Conservation (phyloP, 2,329 filamentous ascomycete genomes). For the Dactylonectria macrodidyma region DNA sequence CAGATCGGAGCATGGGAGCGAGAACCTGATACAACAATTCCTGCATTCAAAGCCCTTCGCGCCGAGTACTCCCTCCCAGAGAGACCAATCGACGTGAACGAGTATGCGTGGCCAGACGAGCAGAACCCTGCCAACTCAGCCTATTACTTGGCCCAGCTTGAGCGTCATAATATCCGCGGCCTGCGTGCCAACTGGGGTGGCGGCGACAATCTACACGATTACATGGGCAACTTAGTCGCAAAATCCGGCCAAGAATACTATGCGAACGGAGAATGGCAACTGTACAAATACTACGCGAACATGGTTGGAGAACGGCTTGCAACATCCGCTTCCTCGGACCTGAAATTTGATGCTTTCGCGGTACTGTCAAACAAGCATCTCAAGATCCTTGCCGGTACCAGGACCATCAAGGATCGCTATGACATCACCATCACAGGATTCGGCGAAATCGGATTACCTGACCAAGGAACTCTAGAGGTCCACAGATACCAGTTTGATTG, state of each 20-base stretch:
- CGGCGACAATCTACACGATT: background rate
- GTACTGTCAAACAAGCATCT: background rate
- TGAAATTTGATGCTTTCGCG: constrained; percentile 7
- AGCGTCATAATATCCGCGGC: background rate
- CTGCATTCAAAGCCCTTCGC: background rate
- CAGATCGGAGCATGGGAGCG: constrained; percentile 16
- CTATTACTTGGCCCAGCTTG: constrained; percentile 3
- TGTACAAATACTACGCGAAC: constrained; percentile 8
- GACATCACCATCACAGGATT: no score
- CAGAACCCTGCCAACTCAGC: constrained; percentile 10
- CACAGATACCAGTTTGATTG: no score
- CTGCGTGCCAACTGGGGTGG: constrained; percentile 16
- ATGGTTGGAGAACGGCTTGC: background rate
- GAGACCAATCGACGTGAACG: background rate
- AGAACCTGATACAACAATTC: constrained; percentile 1
- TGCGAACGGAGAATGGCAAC: constrained; percentile 1
- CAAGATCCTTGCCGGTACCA: no score
- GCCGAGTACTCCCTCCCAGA: background rate
- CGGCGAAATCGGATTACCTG: no score
- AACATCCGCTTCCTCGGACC: constrained; percentile 1
- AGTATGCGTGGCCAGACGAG: constrained; percentile 13
- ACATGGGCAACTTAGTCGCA: background rate
- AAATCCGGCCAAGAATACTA: background rate
- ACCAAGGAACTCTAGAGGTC: no score
- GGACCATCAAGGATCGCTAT: no score